Evolutionary conservation across 441 rosid genomes (phyloP), one percentile per base, ranked within the genome.

Genomic region (Bocquillonia castaneifolia): DNA sequence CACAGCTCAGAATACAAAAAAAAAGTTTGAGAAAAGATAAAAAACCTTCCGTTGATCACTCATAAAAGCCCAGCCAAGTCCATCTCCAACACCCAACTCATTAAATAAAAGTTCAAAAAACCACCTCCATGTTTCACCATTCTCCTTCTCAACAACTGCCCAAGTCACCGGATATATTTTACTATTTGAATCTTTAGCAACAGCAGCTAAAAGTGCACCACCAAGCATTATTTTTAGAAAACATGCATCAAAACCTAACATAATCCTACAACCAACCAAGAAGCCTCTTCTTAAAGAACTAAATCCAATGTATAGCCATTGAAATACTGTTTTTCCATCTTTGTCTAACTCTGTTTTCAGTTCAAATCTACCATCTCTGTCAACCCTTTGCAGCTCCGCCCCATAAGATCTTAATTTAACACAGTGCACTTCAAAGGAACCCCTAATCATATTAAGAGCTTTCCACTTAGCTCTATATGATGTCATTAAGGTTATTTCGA

Each of bases 151-250:
- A 12, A 62, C 67, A 3, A 52, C 26, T 10, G 59, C 67, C 73
- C 37, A 69, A 5, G 67, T 51, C 1, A 62, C 20, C 12, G 62
- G 74, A 44, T 48, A 70, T 64, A 70, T 70, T 22, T 63, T 52
- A 10, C 55, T 53, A 15, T 64, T 71, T 9, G 48, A 58, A 64
- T 63, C 70, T 32, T 18, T 64, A 2, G 50, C 64, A 3, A 71
- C 25, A 3, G 18, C 51, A 10, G 26, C 26, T 47, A 64, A 23
- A n/a, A 64, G n/a, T 51, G 47, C 48, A 12, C 65, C 59, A 8
- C 10, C 48, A 6, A 23, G 18, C 1, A 32, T 1, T 3, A 26
- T 42, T 34, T 56, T 71, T 9, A 71, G 34, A 26, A 64, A 71
- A 4, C n/a, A 29, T 0, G 40, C 69, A 64, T 71, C 65, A 1